These are phyloP conservation scores for Tolypocladium nubicola DNA, from an alignment of 2,329 filamentous ascomycete genomes.

Conservation along the genomic window DNA sequence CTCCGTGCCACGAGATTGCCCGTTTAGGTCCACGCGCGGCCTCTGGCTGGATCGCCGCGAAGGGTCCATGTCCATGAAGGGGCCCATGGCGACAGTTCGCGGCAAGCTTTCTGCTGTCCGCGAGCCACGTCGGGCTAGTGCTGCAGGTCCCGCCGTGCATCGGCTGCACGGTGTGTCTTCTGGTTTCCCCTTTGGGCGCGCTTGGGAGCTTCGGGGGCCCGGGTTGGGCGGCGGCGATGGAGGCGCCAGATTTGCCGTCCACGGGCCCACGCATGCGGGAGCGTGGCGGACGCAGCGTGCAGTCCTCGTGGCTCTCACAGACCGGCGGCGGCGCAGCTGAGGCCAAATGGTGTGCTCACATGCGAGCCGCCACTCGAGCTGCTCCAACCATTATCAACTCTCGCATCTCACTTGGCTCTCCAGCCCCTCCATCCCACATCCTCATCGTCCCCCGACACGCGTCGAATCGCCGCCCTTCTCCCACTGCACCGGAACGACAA, in stretches of 20 bases:
- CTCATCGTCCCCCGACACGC: background rate
- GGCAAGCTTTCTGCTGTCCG: conserved; percentile 1
- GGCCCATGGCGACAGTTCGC: too few species aligned
- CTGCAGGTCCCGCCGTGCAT: conserved; percentile 11
- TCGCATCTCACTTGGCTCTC: background rate
- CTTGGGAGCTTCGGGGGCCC: background rate
- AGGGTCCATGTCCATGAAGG: background rate
- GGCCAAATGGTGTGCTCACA: background rate
- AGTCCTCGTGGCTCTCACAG: background rate
- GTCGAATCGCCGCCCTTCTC: background rate
- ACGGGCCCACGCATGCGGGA: background rate
- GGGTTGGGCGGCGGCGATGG: background rate
- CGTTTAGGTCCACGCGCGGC: conserved; percentile 12
- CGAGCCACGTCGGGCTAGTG: conserved; percentile 3
- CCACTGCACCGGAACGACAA: conserved; percentile 1
- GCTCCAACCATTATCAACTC: background rate
- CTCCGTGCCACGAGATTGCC: conserved; percentile 14
- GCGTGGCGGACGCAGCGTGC: background rate
- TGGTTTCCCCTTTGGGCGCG: conserved; percentile 19
- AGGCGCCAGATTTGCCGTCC: background rate
- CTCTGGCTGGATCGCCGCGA: conserved; percentile 11
- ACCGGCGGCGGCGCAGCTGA: background rate
- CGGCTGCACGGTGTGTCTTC: conserved; percentile 21
- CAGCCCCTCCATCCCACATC: background rate
- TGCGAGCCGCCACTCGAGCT: background rate